Base-by-base conservation (phyloP, 2,329 filamentous ascomycete species). In the Botrytis sinoallii region DNA sequence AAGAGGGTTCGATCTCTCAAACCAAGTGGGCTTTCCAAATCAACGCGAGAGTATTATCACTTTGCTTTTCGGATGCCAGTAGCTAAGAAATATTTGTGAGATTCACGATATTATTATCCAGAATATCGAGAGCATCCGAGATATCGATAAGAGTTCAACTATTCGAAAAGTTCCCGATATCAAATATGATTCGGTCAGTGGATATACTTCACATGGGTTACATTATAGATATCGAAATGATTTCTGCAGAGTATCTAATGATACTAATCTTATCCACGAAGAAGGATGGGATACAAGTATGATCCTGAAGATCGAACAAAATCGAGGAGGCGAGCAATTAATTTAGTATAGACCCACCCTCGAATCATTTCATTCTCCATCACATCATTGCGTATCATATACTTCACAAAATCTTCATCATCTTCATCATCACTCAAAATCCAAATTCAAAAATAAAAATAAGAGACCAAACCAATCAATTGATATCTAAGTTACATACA, bases 141-240 rank as follows among this genome's bases (percentile, higher is more conserved):
- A 1, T 46, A 1, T 46, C 22, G 20, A 46, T 3, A 14, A 46
- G 20, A 20, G 7, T 46, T 20, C 44, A 46, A 25, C 2, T 52
- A n/a, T 10, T 52, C 10, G 3, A 32, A 59, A 8, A 4, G 22
- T 32, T 20, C 7, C 1, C 4, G 3, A 32, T 35, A 59, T 35
- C 2, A 0, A 14, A 12, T n/a, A 22, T 59, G 0, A 10, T 22
- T 5, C 29, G 7, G 1, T 32, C 18, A 20, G 1, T 10, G 3
- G 1, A 59, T 20, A 8, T 8, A 9, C 55, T 32, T 32, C 6
- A 32, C 1, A 32, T 35, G 7, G 1, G 1, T 9, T 4, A 59
- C 9, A 35, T 12, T 20, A 3, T 7, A 59, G 55, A 22, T 32
- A 22, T 22, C 9, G 18, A 35, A 35, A 1, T 12, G 18, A 35